Conservation (phyloP, 495 filamentous ascomycete genomes). For the Penicillium canescens region DNA sequence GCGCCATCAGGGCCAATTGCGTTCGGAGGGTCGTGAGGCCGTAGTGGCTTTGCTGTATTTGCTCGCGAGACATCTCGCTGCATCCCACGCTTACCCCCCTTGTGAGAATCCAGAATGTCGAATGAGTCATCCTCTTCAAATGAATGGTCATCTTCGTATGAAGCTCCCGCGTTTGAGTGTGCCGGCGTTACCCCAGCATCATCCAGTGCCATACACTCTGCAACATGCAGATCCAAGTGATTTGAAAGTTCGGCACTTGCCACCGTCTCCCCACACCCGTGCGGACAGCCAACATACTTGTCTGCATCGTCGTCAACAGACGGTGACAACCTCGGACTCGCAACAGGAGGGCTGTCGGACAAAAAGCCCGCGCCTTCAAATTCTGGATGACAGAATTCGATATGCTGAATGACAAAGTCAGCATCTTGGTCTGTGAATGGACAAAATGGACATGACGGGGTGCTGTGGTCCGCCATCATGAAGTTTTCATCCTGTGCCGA, state of each 20-base stretch:
- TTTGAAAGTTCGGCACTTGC: constrained; percentile 60
- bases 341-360: background rate
- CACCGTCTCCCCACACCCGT: constrained; percentile 72
- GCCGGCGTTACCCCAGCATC: constrained; percentile 23
- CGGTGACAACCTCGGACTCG: background rate
- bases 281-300: constrained; percentile 65
- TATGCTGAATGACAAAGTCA: constrained; percentile 53
- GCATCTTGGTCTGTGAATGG: constrained; percentile 50
- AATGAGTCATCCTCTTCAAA: constrained; percentile 16
- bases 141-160: constrained; percentile 6
- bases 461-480: constrained; percentile 24
- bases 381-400: constrained; percentile 55
- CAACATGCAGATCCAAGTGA: constrained; percentile 73
- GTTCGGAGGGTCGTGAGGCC: constrained; percentile 10
- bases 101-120: background rate
- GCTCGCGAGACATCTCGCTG: constrained; percentile 13
- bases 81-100: constrained; percentile 15
- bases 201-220: constrained; percentile 56
- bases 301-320: constrained; percentile 28
- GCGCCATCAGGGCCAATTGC: constrained; percentile 11
- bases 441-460: constrained; percentile 54
- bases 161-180: background rate
- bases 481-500: background rate
- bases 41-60: constrained; percentile 14
- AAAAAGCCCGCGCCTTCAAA: constrained; percentile 27